Evolutionary conservation across 1,284 basidiomycete genomes (phyloP).

Genomic region (Apiotrichum domesticum): DNA sequence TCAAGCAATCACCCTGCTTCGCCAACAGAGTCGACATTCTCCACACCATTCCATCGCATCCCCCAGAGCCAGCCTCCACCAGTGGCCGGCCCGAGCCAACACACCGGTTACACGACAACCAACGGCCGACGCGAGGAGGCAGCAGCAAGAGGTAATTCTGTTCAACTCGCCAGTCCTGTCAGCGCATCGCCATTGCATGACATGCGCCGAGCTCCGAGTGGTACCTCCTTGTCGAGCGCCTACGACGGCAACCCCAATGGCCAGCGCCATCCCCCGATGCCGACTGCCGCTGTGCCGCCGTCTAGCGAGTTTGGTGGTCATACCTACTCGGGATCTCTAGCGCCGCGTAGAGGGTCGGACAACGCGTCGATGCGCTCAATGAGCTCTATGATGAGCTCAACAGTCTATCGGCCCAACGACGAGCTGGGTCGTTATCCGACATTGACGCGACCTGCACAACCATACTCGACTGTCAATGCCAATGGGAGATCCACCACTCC

Average conservation of each 20-base stretch:
- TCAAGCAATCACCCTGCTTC: conserved; percentile 7
- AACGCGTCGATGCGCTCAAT: conserved; percentile 28
- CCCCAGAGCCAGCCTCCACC: conserved; percentile 1
- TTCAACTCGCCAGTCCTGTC: background rate
- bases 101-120: conserved; percentile 4
- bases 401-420: conserved; percentile 18
- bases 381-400: conserved; percentile 19
- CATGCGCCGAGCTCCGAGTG: background rate
- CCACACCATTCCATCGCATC: conserved; percentile 7
- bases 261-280: background rate
- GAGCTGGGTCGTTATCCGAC: conserved; percentile 36
- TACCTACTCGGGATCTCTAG: conserved; percentile 6
- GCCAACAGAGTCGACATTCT: conserved; percentile 6
- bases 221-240: background rate
- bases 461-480: background rate
- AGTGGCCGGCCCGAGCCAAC: background rate
- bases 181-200: background rate
- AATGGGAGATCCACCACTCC: background rate
- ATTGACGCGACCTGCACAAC: conserved; percentile 3
- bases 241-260: background rate
- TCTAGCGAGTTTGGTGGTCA: conserved; percentile 25
- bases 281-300: background rate
- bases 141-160: background rate
- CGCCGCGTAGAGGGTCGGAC: conserved; percentile 26
- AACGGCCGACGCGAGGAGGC: conserved; percentile 5